A percentile compares a stretch with the other conserved stretches of the same genome.
Evolutionary conservation across 1,284 basidiomycete genomes (phyloP).

Genomic region (Malassezia slooffiae): DNA sequence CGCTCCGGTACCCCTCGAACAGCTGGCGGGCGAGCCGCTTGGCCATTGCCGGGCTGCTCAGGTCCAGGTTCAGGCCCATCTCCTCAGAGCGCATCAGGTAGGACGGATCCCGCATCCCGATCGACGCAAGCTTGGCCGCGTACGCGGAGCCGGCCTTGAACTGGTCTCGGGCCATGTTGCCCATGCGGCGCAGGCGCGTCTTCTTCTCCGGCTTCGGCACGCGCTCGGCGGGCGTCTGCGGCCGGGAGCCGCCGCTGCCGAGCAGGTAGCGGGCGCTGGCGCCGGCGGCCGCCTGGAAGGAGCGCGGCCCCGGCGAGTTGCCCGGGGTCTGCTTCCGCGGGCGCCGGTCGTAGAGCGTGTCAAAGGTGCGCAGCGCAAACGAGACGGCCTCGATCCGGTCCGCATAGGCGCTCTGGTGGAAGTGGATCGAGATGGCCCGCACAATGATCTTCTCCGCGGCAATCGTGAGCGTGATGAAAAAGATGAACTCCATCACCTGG

Average conservation of each 20-base stretch:
- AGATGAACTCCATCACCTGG: conserved; percentile 42
- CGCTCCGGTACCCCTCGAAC: conserved; percentile 55
- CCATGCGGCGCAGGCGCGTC: no score
- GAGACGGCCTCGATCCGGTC: conserved; percentile 59
- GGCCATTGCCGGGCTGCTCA: conserved; percentile 40
- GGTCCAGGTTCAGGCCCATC: conserved; percentile 32
- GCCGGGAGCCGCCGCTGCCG: neutral
- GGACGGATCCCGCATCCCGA: conserved; percentile 30
- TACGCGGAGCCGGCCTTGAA: conserved; percentile 4
- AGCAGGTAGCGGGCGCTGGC: neutral
- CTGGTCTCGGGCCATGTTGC: no score
- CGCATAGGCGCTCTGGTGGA: conserved; percentile 64
- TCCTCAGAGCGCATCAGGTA: conserved; percentile 23
- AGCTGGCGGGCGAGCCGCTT: conserved; percentile 60
- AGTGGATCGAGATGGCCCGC: conserved; percentile 47
- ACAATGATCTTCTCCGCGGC: conserved; percentile 37
- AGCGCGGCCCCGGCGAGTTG: no score
- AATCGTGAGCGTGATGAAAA: conserved; percentile 40
- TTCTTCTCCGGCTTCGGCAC: no score
- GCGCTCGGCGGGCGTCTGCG: neutral
- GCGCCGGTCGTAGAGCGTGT: conserved; percentile 59
- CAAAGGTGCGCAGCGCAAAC: conserved; percentile 56
- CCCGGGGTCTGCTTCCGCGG: conserved; percentile 50
- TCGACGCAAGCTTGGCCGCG: conserved; percentile 21
- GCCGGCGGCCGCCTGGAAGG: neutral